These are phyloP conservation scores for Botryotinia globosa DNA, from an alignment of 2,329 filamentous ascomycete species.

Conservation along the genomic window DNA sequence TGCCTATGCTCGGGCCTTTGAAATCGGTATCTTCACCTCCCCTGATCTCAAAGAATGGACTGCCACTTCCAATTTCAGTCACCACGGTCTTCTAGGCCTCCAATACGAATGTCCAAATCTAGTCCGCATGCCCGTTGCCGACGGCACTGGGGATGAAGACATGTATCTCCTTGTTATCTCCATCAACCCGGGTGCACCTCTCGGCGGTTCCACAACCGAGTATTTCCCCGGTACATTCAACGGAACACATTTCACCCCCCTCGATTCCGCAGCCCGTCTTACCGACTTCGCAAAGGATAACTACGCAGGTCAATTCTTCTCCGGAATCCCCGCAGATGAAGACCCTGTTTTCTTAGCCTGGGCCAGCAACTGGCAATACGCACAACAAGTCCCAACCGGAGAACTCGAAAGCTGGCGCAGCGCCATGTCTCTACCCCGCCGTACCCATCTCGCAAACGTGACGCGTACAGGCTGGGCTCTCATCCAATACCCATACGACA, in stretches of 20 bases:
- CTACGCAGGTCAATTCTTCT: constrained; percentile 57
- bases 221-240: constrained; percentile 61
- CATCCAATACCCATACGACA: constrained; percentile 49
- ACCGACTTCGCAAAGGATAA: constrained; percentile 52
- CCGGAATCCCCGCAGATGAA: constrained; percentile 42
- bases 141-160: constrained; percentile 32
- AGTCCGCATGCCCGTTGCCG: constrained; percentile 50
- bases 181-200: constrained; percentile 56
- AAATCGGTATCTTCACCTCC: constrained; percentile 60
- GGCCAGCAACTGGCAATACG: constrained; percentile 61
- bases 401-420: constrained; percentile 51
- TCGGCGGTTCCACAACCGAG: constrained; percentile 53
- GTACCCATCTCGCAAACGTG: constrained; percentile 52
- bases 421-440: constrained; percentile 51
- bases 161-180: constrained; percentile 49
- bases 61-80: constrained; percentile 56
- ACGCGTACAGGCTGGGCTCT: constrained; percentile 52
- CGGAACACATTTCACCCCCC: constrained; percentile 56
- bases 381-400: constrained; percentile 52
- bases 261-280: constrained; percentile 45
- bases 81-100: constrained; percentile 46
- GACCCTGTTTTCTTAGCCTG: constrained; percentile 46
- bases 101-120: constrained; percentile 59
- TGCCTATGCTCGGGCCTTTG: constrained; percentile 53
- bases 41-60: constrained; percentile 58